A percentile compares a stretch with the other conserved stretches of the same genome.
These are phyloP conservation scores for Gamsiella multidivaricata DNA, from an alignment of 192 early-diverging fungal species.

Conservation along the genomic window DNA sequence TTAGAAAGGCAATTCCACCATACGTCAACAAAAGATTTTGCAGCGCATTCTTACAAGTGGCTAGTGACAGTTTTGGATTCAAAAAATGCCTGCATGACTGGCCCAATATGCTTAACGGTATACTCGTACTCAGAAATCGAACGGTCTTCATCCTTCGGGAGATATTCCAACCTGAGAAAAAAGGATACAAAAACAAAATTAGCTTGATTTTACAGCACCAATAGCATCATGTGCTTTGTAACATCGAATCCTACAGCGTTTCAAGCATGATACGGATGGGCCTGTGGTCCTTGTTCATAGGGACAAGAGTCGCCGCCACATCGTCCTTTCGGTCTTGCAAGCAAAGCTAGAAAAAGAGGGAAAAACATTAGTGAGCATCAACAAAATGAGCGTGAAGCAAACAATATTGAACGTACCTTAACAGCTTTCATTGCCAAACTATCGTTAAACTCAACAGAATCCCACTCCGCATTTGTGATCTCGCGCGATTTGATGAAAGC, in stretches of 20 bases:
- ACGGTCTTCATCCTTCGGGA: conserved; percentile 21
- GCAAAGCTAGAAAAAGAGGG: conserved; percentile 13
- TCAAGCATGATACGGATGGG: conserved; percentile 17
- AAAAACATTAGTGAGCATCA: conserved; percentile 6
- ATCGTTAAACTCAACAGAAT: conserved; percentile 22
- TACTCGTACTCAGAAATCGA: conserved; percentile 23
- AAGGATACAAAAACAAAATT: conserved; percentile 4
- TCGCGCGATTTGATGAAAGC: conserved; percentile 13
- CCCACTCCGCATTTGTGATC: conserved; percentile 19
- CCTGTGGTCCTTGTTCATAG: conserved; percentile 16
- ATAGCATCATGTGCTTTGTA: background rate
- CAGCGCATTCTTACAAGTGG: conserved; percentile 26
- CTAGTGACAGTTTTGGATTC: conserved; percentile 23
- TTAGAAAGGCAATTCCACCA: conserved; percentile 12
- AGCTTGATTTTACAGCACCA: background rate
- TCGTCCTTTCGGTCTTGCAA: conserved; percentile 17
- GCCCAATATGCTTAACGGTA: conserved; percentile 30
- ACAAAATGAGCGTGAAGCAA: background rate
- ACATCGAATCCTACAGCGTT: conserved; percentile 13
- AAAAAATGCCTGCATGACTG: conserved; percentile 27
- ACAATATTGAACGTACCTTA: conserved; percentile 15
- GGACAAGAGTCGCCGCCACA: conserved; percentile 12
- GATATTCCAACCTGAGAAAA: conserved; percentile 22
- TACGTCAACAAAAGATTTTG: background rate
- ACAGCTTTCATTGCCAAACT: conserved; percentile 24